These are phyloP conservation scores for Sisymbrium irio DNA, from an alignment of 345 rosid species.

Conservation along the genomic window DNA sequence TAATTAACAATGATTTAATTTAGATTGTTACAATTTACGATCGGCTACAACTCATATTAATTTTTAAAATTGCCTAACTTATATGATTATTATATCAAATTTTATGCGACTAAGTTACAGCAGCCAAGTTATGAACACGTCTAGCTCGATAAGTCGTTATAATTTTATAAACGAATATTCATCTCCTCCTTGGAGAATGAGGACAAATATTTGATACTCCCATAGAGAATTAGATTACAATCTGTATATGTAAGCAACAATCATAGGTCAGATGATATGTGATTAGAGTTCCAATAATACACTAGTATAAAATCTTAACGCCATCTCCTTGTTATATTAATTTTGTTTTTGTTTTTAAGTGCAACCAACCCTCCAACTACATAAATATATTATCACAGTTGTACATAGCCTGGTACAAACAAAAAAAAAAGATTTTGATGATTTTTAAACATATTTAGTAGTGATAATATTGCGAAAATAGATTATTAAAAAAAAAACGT, in stretches of 20 bases:
- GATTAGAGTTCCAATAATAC: background rate
- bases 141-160: background rate
- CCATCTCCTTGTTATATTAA: background rate
- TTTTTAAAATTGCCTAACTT: background rate
- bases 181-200: background rate
- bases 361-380: background rate
- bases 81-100: background rate
- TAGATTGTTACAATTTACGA: background rate
- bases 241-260: background rate
- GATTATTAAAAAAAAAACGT: background rate
- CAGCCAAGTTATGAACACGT: slow-evolving; percentile 25
- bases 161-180: background rate
- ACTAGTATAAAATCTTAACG: background rate
- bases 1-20: background rate
- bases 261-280: background rate
- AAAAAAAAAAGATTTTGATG: too few relatives aligned
- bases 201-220: background rate
- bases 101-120: background rate
- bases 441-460: too few relatives aligned
- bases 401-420: background rate
- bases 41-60: background rate
- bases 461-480: too few relatives aligned
- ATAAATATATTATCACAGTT: background rate
- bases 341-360: background rate
- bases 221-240: background rate